Evolutionary conservation across 2,329 filamentous ascomycete species (phyloP), one percentile per base, ranked within the genome.

Genomic region (Colletotrichum australisinense): DNA sequence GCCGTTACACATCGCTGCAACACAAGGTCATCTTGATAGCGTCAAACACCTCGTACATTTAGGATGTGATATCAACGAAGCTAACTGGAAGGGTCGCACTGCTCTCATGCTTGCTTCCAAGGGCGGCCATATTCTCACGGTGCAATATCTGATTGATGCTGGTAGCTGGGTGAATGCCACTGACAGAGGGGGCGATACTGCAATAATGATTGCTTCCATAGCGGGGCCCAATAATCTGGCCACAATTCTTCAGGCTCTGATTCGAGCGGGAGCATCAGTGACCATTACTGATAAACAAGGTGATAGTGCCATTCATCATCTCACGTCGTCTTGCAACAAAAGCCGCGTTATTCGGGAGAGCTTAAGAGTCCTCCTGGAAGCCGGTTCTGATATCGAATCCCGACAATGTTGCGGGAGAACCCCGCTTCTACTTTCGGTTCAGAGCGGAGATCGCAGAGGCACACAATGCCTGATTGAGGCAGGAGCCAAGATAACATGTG

Each of bases 391-490:
- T 0, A n/a, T 73, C 0, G 35, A 73, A 4, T 53, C n/a, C 1
- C 19, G 1, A 5, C 1, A 14, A 3, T 0, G 0, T 1, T 0
- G 0, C 0, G 60, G 11, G 5, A 4, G 0, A 4, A 28, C 16
- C 1, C 55, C 70, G 2, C 16, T 73, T 1, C 0, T 5, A 0
- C 0, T 5, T 1, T 11, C 70, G 14, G 0, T 70, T 14, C 4
- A 3, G 0, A 0, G 0, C 1, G 2, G 22, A 3, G 16, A 32
- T 0, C 19, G 7, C 0, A 46, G 30, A 5, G 5, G 24, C 0
- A 1, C 38, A 0, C 11, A 55, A 0, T 63, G 26, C 16, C 35
- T 73, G 1, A 46, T 71, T 0, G 67, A 70, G 2, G 46, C 26
- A 12, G 62, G 62, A 5, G 67, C 70, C 2, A 16, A 5, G 1